These are phyloP conservation scores for Solanum clarkiae DNA, from an alignment of 257 asterid species.

Conservation along the genomic window DNA sequence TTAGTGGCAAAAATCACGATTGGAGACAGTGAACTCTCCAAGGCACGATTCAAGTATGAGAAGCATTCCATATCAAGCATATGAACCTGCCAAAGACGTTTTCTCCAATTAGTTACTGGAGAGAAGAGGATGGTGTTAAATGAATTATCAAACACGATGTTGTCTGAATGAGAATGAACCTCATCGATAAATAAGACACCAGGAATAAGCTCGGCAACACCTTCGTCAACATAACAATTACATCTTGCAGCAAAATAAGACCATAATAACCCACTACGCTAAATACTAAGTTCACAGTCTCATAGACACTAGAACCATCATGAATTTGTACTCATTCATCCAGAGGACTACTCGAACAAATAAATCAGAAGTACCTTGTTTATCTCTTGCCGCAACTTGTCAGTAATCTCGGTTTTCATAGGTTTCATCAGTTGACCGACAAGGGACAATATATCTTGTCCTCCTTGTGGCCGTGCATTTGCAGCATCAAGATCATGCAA, in stretches of 20 bases:
- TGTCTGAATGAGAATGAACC: slow-evolving; percentile 21
- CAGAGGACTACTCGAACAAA: neutral
- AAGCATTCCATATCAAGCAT: slow-evolving; percentile 96
- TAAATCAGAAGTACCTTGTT: slow-evolving; percentile 44
- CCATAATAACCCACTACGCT: neutral
- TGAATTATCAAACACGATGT: neutral
- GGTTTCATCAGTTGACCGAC: slow-evolving; percentile 97
- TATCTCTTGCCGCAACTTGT: slow-evolving; percentile 82
- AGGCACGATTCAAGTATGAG: slow-evolving; percentile 77
- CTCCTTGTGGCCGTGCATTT: slow-evolving; percentile 96
- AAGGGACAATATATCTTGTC: slow-evolving; percentile 87
- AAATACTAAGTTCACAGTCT: neutral
- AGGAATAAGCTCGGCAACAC: slow-evolving; percentile 89
- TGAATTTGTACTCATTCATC: neutral
- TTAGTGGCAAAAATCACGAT: slow-evolving; percentile 84
- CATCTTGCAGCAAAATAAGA: slow-evolving; percentile 35
- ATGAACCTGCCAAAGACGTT: slow-evolving; percentile 40
- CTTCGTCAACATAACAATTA: slow-evolving; percentile 84
- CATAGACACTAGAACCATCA: neutral
- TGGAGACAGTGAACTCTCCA: slow-evolving; percentile 78
- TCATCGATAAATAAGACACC: slow-evolving; percentile 88
- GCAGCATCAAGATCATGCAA: slow-evolving; percentile 97
- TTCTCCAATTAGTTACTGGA: neutral
- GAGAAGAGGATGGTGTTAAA: neutral
- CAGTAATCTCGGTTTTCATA: slow-evolving; percentile 70